Evolutionary conservation across 768 basidiomycete genomes (phyloP), one percentile per base, ranked within the genome.

Genomic region (Psilocybe azurescens): DNA sequence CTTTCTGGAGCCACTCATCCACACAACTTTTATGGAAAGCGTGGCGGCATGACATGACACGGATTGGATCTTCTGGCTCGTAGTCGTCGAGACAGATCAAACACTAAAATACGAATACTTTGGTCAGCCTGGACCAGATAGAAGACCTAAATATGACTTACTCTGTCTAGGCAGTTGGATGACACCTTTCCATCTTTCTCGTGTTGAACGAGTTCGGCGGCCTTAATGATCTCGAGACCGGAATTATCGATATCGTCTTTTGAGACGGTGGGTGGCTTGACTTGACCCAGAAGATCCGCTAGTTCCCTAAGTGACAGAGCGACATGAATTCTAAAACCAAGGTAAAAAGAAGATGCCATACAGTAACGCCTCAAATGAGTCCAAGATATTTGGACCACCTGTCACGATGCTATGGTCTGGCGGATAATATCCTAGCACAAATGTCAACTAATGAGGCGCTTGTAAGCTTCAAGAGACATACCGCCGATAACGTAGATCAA

Each of bases 1-100:
- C 94, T 5, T 84, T 87, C 72, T 89, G 84, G 36, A 97, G 79
- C 94, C 95, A 97, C 62, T 82, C 87, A 70, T 97, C 95, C 5
- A 97, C 93, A 67, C 95, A 97, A 20, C 73, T 77, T 69, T 88
- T 88, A 71, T 98, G 95, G 83, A 95, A 98, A n/a, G 86, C 89
- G 76, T 98, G 95, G 65, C 86, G 84, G 75, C 96, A 97, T 5
- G 77, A 77, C 78, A 98, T 82, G 36, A 97, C 76, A 28, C 96
- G 87, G 52, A 96, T 75, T 29, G 94, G 88, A 49, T 94, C 92
- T 48, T 91, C 89, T 1, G 79, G 72, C 33, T 83, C 82, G 74
- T 97, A 97, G 58, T 97, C 94, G 59, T 93, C 91, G 53, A 97
- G 78, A 71, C 95, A 98, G 39, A 97, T 90, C 62, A 93, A 78